These are phyloP conservation scores for Sclerotinia glacialis DNA, from an alignment of 2,329 filamentous ascomycete species.

Conservation along the genomic window DNA sequence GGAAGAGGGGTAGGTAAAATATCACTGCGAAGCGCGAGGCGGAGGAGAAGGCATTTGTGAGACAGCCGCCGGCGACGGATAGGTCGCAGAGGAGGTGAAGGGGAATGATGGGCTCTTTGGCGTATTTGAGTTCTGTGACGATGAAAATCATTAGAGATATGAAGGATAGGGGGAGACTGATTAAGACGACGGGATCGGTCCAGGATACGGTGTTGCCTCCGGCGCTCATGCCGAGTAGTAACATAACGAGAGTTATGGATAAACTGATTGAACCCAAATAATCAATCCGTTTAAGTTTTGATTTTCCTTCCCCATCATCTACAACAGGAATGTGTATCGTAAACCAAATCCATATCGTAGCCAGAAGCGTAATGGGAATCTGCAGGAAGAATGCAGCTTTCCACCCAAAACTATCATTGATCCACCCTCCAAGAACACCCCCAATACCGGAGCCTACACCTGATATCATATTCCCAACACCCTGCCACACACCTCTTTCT, in stretches of 20 bases:
- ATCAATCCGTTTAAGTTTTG: constrained; percentile 58
- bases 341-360: constrained; percentile 11
- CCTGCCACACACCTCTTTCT: constrained; percentile 58
- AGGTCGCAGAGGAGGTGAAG: constrained; percentile 61
- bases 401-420: constrained; percentile 72
- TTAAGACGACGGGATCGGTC: constrained; percentile 56
- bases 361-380: constrained; percentile 14
- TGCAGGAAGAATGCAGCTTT: constrained; percentile 40
- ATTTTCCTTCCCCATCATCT: constrained; percentile 6
- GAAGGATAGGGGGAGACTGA: constrained; percentile 21
- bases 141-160: constrained; percentile 52
- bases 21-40: constrained; percentile 54
- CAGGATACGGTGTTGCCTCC: constrained; percentile 60
- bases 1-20: constrained; percentile 74
- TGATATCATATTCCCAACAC: constrained; percentile 68
- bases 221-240: constrained; percentile 65
- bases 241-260: constrained; percentile 64
- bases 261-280: constrained; percentile 67
- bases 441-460: constrained; percentile 67
- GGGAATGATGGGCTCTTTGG: constrained; percentile 54
- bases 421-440: constrained; percentile 66
- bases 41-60: constrained; percentile 69
- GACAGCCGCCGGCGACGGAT: constrained; percentile 62
- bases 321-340: constrained; percentile 15
- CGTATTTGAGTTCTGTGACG: constrained; percentile 51